Percentiles rank a stretch among this genome's conserved stretches.
Conservation (phyloP, 345 rosid genomes). For the Salix brachista region DNA sequence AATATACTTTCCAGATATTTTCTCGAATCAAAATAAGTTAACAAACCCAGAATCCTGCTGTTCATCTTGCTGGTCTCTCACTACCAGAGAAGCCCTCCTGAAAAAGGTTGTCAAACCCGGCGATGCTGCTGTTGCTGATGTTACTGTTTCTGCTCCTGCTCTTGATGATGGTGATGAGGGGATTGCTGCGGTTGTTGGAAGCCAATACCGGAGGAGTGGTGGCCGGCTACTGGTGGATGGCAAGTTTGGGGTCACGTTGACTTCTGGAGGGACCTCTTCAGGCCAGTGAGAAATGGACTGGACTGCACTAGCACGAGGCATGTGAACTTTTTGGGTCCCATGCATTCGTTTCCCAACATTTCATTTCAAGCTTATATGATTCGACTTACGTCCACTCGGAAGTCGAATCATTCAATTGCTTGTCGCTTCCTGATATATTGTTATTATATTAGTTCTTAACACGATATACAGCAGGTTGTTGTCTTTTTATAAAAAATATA, state of each 20-base stretch:
- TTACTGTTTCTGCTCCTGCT: too few relatives aligned
- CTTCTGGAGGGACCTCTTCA: constrained; percentile 6
- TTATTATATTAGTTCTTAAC: too few relatives aligned
- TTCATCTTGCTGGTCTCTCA: not conserved
- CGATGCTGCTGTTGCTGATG: not conserved
- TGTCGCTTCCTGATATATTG: too few relatives aligned
- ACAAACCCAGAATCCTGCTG: not conserved
- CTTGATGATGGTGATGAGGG: too few relatives aligned
- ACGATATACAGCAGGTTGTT: too few relatives aligned
- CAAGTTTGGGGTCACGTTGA: not conserved
- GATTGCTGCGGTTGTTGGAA: too few relatives aligned
- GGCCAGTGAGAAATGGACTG: constrained; percentile 41
- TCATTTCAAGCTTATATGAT: not conserved
- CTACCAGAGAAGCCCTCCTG: not conserved
- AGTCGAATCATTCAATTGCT: too few relatives aligned
- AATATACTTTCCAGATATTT: too few relatives aligned
- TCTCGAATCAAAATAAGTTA: too few relatives aligned
- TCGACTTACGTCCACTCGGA: too few relatives aligned
- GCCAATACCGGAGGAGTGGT: not conserved
- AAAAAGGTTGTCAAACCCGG: not conserved
- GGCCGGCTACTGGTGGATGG: not conserved
- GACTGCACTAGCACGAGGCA: constrained; percentile 34
- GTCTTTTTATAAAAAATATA: too few relatives aligned
- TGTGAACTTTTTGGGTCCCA: constrained; percentile 46
- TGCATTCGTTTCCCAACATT: not conserved